Evolutionary conservation across 2,329 filamentous ascomycete species (phyloP).

Genomic region (Tolypocladium capitatum): DNA sequence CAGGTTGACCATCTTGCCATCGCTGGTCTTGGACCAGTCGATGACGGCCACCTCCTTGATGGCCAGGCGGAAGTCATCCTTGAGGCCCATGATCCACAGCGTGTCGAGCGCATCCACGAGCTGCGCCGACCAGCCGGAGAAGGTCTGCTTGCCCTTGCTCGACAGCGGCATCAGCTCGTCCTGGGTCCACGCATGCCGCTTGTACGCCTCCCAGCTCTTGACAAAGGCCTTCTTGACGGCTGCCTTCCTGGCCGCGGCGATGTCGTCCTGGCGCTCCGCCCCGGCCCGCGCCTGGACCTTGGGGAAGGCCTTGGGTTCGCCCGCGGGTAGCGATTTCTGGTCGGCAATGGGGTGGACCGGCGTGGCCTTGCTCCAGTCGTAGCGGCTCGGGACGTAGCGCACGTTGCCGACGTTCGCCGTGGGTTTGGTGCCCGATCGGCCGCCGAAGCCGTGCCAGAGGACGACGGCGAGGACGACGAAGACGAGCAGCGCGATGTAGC

Average conservation of each 20-base stretch:
- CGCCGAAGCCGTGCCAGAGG: constrained; percentile 13
- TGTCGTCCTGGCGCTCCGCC: constrained; percentile 23
- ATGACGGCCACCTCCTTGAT: constrained; percentile 34
- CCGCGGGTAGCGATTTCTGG: constrained; percentile 20
- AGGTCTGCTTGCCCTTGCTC: constrained; percentile 29
- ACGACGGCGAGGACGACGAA: constrained; percentile 14
- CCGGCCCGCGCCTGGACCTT: constrained; percentile 28
- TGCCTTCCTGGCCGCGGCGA: constrained; percentile 20
- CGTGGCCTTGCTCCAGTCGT: constrained; percentile 23
- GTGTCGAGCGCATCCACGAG: constrained; percentile 47
- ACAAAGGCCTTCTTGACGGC: constrained; percentile 25
- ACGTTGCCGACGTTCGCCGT: constrained; percentile 3
- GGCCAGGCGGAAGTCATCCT: constrained; percentile 40
- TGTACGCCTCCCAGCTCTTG: constrained; percentile 39
- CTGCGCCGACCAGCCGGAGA: constrained; percentile 44
- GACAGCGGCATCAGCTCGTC: constrained; percentile 42
- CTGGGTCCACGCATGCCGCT: constrained; percentile 39
- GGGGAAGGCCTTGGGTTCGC: constrained; percentile 18
- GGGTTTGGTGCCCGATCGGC: constrained; percentile 6
- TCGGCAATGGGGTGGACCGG: constrained; percentile 19
- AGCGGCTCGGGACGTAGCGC: constrained; percentile 20
- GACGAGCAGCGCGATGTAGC: constrained; percentile 17
- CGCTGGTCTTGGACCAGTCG: constrained; percentile 37
- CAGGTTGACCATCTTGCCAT: constrained; percentile 32
- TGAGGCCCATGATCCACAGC: constrained; percentile 45